Conservation (phyloP, 176 grass and related monocot genomes). For the Bolboschoenus planiculmis region DNA sequence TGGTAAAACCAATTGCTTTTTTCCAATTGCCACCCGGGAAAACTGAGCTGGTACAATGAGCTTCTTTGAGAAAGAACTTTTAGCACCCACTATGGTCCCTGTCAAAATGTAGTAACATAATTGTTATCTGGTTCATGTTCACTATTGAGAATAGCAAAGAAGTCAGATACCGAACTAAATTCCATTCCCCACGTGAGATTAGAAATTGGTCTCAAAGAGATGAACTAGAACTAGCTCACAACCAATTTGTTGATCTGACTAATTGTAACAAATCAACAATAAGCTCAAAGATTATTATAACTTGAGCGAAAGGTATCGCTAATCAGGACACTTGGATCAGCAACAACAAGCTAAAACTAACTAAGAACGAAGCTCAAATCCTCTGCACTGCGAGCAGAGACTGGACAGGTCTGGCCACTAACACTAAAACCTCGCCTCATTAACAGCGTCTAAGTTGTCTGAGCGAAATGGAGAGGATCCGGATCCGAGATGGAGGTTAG, state of each 20-base stretch:
- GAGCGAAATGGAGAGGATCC: not conserved
- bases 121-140: not conserved
- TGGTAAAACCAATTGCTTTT: slow-evolving; percentile 14
- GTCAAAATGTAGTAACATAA: not conserved
- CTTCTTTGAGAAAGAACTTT: slow-evolving; percentile 21
- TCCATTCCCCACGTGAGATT: not conserved
- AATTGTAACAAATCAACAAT: not conserved
- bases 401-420: not conserved
- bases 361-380: not conserved
- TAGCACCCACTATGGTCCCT: slow-evolving; percentile 8
- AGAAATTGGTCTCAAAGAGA: not conserved
- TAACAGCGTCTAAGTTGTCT: not conserved
- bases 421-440: not conserved
- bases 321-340: not conserved
- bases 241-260: not conserved
- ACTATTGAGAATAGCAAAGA: not conserved
- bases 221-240: not conserved
- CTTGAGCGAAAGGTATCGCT: not conserved
- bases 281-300: not conserved
- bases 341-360: slow-evolving; percentile 3
- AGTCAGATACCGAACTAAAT: not conserved
- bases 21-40: not conserved
- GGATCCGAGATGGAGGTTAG: not conserved
- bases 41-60: not conserved
- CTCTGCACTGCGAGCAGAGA: not conserved